Percentiles rank a stretch among this genome's conserved stretches.
Evolutionary conservation across 2,329 filamentous ascomycete genomes (phyloP).

Genomic region (Aspergillus sp.): DNA sequence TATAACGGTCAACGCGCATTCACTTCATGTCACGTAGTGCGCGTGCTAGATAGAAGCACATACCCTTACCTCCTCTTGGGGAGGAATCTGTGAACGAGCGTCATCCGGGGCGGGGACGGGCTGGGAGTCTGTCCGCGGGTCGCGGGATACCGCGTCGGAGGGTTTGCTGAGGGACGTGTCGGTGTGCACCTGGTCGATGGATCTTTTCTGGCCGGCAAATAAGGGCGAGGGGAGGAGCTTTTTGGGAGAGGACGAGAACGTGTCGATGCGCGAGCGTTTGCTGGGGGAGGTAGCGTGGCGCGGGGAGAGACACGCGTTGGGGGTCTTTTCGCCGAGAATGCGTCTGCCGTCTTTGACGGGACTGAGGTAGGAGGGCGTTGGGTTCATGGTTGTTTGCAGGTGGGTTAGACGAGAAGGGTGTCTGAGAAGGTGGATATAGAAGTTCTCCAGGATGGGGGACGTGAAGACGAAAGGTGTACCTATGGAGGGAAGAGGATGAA

Average conservation of each 20-base stretch:
- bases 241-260: constrained; percentile 22
- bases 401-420: background rate
- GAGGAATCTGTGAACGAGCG: constrained; percentile 14
- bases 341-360: constrained; percentile 37
- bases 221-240: constrained; percentile 32
- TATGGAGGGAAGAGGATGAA: too few relatives aligned
- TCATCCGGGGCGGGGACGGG: constrained; percentile 1
- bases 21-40: background rate
- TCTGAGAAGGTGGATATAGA: background rate
- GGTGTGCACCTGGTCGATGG: constrained; percentile 36
- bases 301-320: constrained; percentile 39
- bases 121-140: background rate
- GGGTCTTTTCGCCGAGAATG: constrained; percentile 40
- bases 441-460: background rate
- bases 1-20: background rate
- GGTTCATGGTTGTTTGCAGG: constrained; percentile 6
- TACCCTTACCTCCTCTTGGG: constrained; percentile 19
- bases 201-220: constrained; percentile 40
- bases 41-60: background rate
- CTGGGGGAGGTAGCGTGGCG: constrained; percentile 22
- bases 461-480: background rate
- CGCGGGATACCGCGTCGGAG: constrained; percentile 3
- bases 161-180: constrained; percentile 18
- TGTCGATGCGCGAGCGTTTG: constrained; percentile 26
- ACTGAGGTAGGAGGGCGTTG: constrained; percentile 23